Evolutionary conservation across 2,329 filamentous ascomycete species (phyloP).

Genomic region (Arthrobotrys iridis): DNA sequence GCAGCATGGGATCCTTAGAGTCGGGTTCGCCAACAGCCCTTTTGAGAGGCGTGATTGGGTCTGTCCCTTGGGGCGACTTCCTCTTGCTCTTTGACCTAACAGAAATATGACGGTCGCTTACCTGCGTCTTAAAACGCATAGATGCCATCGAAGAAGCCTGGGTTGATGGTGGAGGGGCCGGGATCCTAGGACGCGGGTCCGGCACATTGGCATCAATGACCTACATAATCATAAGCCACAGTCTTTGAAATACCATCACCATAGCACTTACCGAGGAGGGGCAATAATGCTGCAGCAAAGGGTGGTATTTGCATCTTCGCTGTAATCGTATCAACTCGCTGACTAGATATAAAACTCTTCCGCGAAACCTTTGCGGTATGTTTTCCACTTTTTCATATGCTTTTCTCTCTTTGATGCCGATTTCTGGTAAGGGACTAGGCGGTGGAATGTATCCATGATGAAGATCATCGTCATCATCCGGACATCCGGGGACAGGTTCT

Average conservation of each 20-base stretch:
- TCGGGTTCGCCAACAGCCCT: not conserved
- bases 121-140: constrained; percentile 57
- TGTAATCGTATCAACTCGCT: constrained; percentile 76
- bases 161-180: constrained; percentile 22
- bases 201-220: constrained; percentile 50
- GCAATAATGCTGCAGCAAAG: constrained; percentile 83
- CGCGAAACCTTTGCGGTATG: constrained; percentile 67
- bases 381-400: constrained; percentile 41
- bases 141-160: constrained; percentile 23
- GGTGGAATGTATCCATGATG: constrained; percentile 26
- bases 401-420: constrained; percentile 30
- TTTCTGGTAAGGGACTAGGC: constrained; percentile 22
- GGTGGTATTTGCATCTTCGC: constrained; percentile 78
- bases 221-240: constrained; percentile 54
- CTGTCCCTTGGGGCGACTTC: constrained; percentile 1
- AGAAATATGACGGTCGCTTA: constrained; percentile 7
- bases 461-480: constrained; percentile 31
- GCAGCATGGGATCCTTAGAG: constrained; percentile 22
- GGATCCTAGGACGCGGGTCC: constrained; percentile 54
- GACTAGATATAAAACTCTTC: constrained; percentile 70
- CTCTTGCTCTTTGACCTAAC: constrained; percentile 1
- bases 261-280: constrained; percentile 65
- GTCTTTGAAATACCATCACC: constrained; percentile 52
- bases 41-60: not conserved
- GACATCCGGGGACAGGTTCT: constrained; percentile 10